Evolutionary conservation across 2,329 filamentous ascomycete genomes (phyloP).

Genomic region (Fusarium compactum): DNA sequence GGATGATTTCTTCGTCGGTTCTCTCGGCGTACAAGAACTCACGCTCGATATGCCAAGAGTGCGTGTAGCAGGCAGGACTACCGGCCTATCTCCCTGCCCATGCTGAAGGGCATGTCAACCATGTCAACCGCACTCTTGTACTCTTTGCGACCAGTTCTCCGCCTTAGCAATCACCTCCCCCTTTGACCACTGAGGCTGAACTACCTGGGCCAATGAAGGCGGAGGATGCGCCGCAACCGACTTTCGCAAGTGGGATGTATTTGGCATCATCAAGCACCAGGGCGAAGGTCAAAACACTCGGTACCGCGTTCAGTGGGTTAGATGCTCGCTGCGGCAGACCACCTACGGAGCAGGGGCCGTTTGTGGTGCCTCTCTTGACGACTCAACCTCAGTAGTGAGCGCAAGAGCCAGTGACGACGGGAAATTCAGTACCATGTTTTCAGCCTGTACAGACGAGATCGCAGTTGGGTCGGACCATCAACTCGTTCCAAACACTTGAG

Average conservation of each 20-base stretch:
- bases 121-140: not conserved
- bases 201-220: no score
- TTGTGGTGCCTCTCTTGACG: no score
- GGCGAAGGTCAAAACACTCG: no score
- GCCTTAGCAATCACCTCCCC: not conserved
- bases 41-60: slow-evolving; percentile 43
- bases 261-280: no score
- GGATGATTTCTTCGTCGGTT: slow-evolving; percentile 48
- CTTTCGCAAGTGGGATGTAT: no score
- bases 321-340: no score
- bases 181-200: not conserved
- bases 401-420: no score
- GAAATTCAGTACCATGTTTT: no score
- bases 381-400: no score
- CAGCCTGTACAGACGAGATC: not conserved
- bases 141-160: not conserved
- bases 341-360: no score
- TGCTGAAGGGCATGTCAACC: not conserved
- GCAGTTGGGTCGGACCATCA: not conserved
- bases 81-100: not conserved
- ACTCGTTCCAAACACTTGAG: not conserved
- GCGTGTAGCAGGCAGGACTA: not conserved
- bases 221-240: no score
- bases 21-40: slow-evolving; percentile 48
- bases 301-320: no score